Evolutionary conservation across 192 early-diverging fungal species (phyloP).

Genomic region (Entomortierella chlamydospora): DNA sequence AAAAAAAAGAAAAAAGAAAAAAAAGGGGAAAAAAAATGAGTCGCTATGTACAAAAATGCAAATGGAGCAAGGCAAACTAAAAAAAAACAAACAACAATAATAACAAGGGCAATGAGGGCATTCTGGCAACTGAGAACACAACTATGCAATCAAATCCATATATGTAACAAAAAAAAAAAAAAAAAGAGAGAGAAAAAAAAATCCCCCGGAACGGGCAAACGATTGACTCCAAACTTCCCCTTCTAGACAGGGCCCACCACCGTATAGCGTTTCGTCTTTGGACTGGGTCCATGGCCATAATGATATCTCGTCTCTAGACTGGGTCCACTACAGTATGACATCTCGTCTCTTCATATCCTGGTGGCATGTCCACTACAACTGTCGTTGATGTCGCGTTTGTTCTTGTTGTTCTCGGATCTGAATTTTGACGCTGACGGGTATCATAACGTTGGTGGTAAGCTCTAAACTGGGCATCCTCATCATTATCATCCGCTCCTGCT

Average conservation of each 20-base stretch:
- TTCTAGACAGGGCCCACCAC: too few species aligned
- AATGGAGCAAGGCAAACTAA: too few species aligned
- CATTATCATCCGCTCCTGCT: constrained; percentile 15
- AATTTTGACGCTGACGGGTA: constrained; percentile 20
- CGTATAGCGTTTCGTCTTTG: too few species aligned
- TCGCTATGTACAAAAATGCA: too few species aligned
- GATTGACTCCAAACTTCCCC: too few species aligned
- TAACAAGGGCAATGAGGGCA: too few species aligned
- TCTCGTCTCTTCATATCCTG: constrained; percentile 44
- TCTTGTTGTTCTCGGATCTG: constrained; percentile 18
- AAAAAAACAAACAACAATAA: too few species aligned
- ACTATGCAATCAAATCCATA: too few species aligned
- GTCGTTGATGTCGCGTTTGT: not conserved
- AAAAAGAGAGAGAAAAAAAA: not conserved
- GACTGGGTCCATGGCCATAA: too few species aligned
- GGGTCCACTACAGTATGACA: constrained; percentile 38
- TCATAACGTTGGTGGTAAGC: constrained; percentile 48
- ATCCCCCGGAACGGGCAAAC: too few species aligned
- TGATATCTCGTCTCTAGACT: constrained; percentile 20
- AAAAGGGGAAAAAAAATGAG: too few species aligned
- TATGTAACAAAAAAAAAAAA: not conserved
- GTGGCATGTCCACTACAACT: constrained; percentile 34
- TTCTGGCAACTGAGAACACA: not conserved
- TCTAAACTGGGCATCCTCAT: constrained; percentile 42
- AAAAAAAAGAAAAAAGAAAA: too few species aligned